phyloP scores from a whole-genome alignment of 2,329 filamentous ascomycete species.

The Teratosphaeria pseudoeucalypti region DNA sequence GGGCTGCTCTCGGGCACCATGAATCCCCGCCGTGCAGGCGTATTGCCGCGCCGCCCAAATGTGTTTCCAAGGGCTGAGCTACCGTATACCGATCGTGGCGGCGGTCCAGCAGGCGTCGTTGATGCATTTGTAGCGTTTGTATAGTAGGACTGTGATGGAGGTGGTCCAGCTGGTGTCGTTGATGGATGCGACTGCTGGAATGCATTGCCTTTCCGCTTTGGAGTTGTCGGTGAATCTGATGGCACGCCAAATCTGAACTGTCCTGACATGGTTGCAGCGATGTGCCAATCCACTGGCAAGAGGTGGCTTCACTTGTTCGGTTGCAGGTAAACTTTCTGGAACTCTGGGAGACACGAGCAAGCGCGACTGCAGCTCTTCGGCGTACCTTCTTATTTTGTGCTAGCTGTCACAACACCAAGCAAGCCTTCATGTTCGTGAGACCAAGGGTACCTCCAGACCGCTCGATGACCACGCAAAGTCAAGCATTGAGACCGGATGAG shows the following conservation, averaged over 20 bases:
- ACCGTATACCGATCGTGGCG: conserved; percentile 25
- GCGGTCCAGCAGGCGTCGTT: conserved; percentile 26
- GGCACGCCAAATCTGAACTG: not conserved
- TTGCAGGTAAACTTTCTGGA: not conserved
- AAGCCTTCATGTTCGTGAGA: no score
- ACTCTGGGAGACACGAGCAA: not conserved
- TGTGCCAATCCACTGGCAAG: not conserved
- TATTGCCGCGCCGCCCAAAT: conserved; percentile 14
- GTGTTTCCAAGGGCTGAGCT: conserved; percentile 24
- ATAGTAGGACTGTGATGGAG: conserved; percentile 23
- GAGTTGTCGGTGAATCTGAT: conserved; percentile 15
- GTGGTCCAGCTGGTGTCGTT: conserved; percentile 27
- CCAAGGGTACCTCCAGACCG: no score
- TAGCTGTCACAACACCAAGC: no score
- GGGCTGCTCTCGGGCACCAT: conserved; percentile 29
- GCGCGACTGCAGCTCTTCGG: not conserved
- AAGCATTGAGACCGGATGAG: no score
- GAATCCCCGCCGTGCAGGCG: conserved; percentile 19
- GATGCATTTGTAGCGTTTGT: conserved; percentile 14
- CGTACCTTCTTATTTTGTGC: not conserved
- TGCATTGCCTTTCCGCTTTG: conserved; percentile 12
- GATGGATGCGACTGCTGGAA: conserved; percentile 15
- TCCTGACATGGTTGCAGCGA: not conserved
- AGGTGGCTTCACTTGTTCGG: not conserved
- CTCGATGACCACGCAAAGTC: no score